Conservation (phyloP, 2,329 filamentous ascomycete species). For the Onygena corvina region DNA sequence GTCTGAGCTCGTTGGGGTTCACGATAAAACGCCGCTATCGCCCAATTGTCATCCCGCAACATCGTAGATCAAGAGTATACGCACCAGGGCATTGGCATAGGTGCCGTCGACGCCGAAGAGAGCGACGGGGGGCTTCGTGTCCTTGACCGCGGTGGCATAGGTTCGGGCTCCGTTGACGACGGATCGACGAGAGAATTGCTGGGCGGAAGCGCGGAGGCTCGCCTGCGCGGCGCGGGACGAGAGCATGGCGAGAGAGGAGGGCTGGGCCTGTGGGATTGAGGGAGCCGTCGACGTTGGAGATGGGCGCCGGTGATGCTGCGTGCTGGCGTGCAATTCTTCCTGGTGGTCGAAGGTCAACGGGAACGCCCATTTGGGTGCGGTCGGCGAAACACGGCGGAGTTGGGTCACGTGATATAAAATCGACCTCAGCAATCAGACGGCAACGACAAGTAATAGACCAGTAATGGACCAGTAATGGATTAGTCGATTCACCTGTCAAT, state of each 20-base stretch:
- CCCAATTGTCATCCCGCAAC: neutral
- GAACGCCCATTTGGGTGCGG: neutral
- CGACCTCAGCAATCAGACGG: too few species aligned
- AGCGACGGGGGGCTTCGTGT: slow-evolving; percentile 71
- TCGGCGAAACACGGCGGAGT: neutral
- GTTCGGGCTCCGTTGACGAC: slow-evolving; percentile 47
- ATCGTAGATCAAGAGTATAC: slow-evolving; percentile 25
- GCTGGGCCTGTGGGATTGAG: slow-evolving; percentile 1
- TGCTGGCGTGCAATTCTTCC: slow-evolving; percentile 3
- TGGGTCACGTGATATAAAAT: slow-evolving; percentile 3
- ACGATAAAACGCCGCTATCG: neutral
- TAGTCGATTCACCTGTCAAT: neutral
- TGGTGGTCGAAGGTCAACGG: slow-evolving; percentile 3
- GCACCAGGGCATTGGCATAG: slow-evolving; percentile 96
- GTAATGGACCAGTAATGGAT: too few species aligned
- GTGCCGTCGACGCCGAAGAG: slow-evolving; percentile 95
- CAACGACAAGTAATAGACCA: too few species aligned
- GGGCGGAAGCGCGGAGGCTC: slow-evolving; percentile 44
- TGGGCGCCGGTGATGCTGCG: slow-evolving; percentile 6
- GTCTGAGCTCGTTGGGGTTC: slow-evolving; percentile 9
- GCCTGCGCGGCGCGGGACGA: slow-evolving; percentile 45
- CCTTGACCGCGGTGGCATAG: slow-evolving; percentile 59
- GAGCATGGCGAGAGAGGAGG: slow-evolving; percentile 37
- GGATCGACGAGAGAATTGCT: slow-evolving; percentile 32
- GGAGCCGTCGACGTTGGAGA: neutral